phyloP scores from a whole-genome alignment of 495 filamentous ascomycete genomes.

The Copromyces sp. region DNA sequence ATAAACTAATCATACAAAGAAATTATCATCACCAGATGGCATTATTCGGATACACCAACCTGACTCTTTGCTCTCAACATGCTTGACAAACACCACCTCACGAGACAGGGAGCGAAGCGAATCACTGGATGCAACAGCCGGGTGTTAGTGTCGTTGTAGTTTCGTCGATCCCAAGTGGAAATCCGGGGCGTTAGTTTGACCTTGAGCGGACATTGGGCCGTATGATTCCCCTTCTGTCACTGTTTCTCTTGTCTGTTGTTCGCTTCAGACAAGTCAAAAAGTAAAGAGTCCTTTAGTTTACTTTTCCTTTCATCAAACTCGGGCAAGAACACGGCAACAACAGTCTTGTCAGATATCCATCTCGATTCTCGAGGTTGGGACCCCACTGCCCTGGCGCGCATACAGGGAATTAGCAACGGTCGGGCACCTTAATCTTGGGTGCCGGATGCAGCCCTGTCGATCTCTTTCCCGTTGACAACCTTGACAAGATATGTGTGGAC shows the following conservation, averaged over 20 bases:
- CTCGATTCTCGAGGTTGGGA: background rate
- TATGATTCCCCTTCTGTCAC: background rate
- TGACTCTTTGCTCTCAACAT: background rate
- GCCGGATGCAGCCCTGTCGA: background rate
- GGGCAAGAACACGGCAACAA: background rate
- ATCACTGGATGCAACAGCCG: background rate
- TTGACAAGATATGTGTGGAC: background rate
- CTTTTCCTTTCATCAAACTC: background rate
- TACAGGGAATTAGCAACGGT: background rate
- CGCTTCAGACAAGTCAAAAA: background rate
- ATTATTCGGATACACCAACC: background rate
- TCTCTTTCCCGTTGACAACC: background rate
- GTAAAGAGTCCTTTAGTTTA: background rate
- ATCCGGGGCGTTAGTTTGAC: background rate
- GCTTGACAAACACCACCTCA: background rate
- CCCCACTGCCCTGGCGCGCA: background rate
- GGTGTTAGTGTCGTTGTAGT: background rate
- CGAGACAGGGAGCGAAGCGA: background rate
- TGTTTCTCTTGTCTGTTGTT: background rate
- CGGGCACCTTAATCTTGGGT: background rate
- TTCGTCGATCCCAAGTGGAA: background rate
- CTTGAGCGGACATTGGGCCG: background rate
- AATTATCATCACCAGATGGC: background rate
- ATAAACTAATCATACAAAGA: background rate
- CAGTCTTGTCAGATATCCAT: background rate